Conservation (phyloP, 2,329 filamentous ascomycete genomes). For the Fonsecaea multimorphosa region DNA sequence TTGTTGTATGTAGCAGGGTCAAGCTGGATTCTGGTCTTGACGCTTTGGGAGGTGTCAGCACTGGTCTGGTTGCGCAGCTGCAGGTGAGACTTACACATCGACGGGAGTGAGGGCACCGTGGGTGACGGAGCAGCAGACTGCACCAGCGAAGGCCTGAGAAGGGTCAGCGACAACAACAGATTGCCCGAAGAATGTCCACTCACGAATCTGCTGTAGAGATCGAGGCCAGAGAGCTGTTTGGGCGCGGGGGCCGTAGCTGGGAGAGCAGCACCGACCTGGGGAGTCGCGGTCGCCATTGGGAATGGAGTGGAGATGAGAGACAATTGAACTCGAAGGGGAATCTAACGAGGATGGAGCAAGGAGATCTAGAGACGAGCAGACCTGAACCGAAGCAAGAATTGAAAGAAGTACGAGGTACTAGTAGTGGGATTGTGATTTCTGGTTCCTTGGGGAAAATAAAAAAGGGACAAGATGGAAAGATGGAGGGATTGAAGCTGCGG, state of each 20-base stretch:
- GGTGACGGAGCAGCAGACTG: slow-evolving; percentile 96
- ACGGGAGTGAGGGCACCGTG: slow-evolving; percentile 97
- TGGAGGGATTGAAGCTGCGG: slow-evolving; percentile 10
- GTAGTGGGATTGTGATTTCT: too few relatives aligned
- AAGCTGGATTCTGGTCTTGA: slow-evolving; percentile 96
- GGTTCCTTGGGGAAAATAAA: not conserved
- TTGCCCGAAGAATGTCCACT: slow-evolving; percentile 9
- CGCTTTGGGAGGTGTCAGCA: slow-evolving; percentile 60
- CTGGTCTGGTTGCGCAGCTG: slow-evolving; percentile 41
- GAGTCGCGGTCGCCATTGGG: slow-evolving; percentile 52
- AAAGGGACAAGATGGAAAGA: not conserved
- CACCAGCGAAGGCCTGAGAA: slow-evolving; percentile 79
- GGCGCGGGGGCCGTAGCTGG: slow-evolving; percentile 54
- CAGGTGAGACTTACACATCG: slow-evolving; percentile 83
- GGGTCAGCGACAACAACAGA: slow-evolving; percentile 7
- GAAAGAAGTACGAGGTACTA: slow-evolving; percentile 6
- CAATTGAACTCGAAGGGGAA: slow-evolving; percentile 14
- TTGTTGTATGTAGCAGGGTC: slow-evolving; percentile 88
- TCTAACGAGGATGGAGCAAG: slow-evolving; percentile 9
- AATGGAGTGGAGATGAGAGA: slow-evolving; percentile 35
- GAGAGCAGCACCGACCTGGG: slow-evolving; percentile 62
- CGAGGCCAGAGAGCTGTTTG: slow-evolving; percentile 66
- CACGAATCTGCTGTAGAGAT: slow-evolving; percentile 72
- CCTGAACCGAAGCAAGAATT: not conserved
- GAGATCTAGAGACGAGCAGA: slow-evolving; percentile 16